phyloP scores from a whole-genome alignment of 2,329 filamentous ascomycete species.

The Curvularia verruculosa region DNA sequence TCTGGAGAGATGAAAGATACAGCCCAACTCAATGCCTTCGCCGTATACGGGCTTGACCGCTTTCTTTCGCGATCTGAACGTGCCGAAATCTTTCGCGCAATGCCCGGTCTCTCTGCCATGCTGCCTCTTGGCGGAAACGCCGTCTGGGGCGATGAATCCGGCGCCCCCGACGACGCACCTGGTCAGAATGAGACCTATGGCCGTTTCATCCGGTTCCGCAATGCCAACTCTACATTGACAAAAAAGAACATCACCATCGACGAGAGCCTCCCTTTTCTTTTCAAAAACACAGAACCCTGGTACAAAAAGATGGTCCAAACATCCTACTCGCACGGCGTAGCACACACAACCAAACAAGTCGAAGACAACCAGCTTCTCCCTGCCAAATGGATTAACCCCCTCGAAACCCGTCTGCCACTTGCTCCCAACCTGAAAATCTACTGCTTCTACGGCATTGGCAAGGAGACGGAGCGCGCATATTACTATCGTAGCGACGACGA shows the following conservation, averaged over 20 bases:
- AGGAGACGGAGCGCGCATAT: constrained; percentile 89
- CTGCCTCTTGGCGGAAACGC: constrained; percentile 90
- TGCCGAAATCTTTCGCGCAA: constrained; percentile 91
- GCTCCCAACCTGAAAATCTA: constrained; percentile 93
- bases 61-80: constrained; percentile 90
- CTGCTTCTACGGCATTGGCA: constrained; percentile 96
- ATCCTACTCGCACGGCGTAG: constrained; percentile 88
- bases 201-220: constrained; percentile 82
- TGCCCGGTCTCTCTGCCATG: constrained; percentile 98
- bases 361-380: constrained; percentile 64
- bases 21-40: constrained; percentile 92
- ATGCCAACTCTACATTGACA: constrained; percentile 58
- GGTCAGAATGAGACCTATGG: constrained; percentile 78
- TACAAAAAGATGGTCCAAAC: constrained; percentile 74
- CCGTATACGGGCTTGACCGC: constrained; percentile 94
- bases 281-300: constrained; percentile 82
- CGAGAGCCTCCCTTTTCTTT: constrained; percentile 77
- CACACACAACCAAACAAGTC: constrained; percentile 78
- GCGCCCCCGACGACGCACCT: constrained; percentile 84
- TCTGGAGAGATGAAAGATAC: constrained; percentile 99
- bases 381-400: constrained; percentile 89
- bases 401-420: constrained; percentile 84
- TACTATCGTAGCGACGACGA: constrained; percentile 81
- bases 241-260: constrained; percentile 78
- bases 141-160: constrained; percentile 89